Percentiles rank a stretch among this genome's conserved stretches.
phyloP scores from a whole-genome alignment of 106 monocot genomes.

The Dioscorea zingiberensis region DNA sequence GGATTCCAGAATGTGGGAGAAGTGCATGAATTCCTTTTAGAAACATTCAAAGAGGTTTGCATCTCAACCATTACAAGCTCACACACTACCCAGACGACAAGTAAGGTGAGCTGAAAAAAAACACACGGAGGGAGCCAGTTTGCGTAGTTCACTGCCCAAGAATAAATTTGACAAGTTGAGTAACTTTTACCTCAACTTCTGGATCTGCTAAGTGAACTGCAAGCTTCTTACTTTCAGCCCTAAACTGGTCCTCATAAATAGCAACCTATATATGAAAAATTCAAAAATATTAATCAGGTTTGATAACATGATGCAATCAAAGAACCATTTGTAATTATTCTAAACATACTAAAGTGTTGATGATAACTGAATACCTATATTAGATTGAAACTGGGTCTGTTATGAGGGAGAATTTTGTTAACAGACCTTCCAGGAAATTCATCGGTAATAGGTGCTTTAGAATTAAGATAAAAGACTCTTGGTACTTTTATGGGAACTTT shows the following conservation, averaged over 20 bases:
- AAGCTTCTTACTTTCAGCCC: slow-evolving; percentile 80
- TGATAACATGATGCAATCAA: neutral
- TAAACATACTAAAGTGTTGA: neutral
- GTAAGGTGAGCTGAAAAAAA: too few species aligned
- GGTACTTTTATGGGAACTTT: slow-evolving; percentile 71
- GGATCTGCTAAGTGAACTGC: slow-evolving; percentile 82
- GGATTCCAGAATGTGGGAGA: too few species aligned
- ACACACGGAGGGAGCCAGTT: too few species aligned
- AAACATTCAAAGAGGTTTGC: too few species aligned
- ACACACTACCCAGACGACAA: too few species aligned
- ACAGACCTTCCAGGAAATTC: slow-evolving; percentile 90
- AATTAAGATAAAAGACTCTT: slow-evolving; percentile 87
- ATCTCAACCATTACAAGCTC: too few species aligned
- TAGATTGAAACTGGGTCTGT: slow-evolving; percentile 70
- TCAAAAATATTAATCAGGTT: too few species aligned
- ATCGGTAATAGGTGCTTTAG: slow-evolving; percentile 72
- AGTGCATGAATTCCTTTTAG: too few species aligned
- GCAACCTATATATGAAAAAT: slow-evolving; percentile 37
- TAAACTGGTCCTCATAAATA: slow-evolving; percentile 75
- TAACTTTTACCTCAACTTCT: slow-evolving; percentile 76
- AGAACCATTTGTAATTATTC: neutral
- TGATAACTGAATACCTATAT: slow-evolving; percentile 57
- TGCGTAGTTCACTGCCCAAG: too few species aligned
- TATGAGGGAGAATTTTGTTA: slow-evolving; percentile 93
- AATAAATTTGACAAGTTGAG: neutral